Base-by-base conservation (phyloP, 352 stramenopile genomes). In the Blastocystis sp. region DNA sequence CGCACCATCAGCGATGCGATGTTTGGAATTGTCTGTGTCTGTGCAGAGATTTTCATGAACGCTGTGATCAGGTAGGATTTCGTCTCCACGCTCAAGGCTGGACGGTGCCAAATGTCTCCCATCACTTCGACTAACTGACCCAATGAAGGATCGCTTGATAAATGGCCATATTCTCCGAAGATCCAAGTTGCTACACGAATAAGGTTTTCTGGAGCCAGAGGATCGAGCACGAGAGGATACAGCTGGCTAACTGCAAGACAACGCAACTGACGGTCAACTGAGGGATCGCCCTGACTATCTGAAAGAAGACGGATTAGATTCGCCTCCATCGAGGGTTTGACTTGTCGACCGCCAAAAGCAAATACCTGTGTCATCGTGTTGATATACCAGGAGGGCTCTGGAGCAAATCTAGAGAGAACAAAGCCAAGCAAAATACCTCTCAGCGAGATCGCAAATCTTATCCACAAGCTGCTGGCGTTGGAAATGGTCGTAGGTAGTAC, bases 401-500 rank as follows among this genome's bases (percentile, higher is more conserved):
- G 76, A 24, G 76, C 76, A 39, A 88, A 88, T 68, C 76, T 88
- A 78, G 8, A 41, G 26, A 43, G 6, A 9, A 53, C 4, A 69
- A 0, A 26, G 16, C 5, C 11, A 87, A 18, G 20, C 70, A 41
- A 13, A 5, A 18, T 81, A 78, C 76, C 76, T 26, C 64, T 88
- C 76, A 39, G 76, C 76, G 16, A 88, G 20, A 18, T 73, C 59
- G 53, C 76, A 88, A 5, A 88, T 68, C n/a, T 43, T 26, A 24
- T 88, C 76, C 30, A 88, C 34, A 16, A 99, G 93, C 90, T 98
- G 96, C 47, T 95, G 95, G 18, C 96, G 96, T 30, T 98, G 91
- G 90, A 98, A 99, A 18, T 97, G 94, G 90, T 99, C 97, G 5
- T 95, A 97, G 2, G 96, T 96, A 76, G 96, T 94, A 56, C 94